These are phyloP conservation scores for Penicillium maclennaniae DNA, from an alignment of 495 filamentous ascomycete species.

Conservation along the genomic window DNA sequence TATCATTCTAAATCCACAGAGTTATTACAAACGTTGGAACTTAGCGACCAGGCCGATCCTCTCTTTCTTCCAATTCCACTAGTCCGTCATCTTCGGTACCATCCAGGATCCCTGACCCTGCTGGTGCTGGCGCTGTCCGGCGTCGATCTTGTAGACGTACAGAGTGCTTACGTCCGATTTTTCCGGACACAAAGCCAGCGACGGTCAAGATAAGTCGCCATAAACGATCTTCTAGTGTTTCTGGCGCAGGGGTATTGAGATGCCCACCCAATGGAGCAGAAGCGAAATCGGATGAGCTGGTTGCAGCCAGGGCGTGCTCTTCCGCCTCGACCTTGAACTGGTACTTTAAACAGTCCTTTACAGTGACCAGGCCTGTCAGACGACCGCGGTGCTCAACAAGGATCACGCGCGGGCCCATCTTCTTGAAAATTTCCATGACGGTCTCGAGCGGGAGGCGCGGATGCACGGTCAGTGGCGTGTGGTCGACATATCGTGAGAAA, in stretches of 20 bases:
- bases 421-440: slow-evolving; percentile 98
- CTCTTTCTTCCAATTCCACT: slow-evolving; percentile 59
- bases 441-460: slow-evolving; percentile 91
- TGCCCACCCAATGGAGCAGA: slow-evolving; percentile 30
- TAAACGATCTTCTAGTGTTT: slow-evolving; percentile 58
- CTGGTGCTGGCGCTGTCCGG: slow-evolving; percentile 40
- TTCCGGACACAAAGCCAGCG: slow-evolving; percentile 28
- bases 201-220: slow-evolving; percentile 61
- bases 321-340: slow-evolving; percentile 95
- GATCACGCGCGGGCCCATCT: slow-evolving; percentile 93
- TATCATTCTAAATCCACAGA: slow-evolving; percentile 13
- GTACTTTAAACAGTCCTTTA: slow-evolving; percentile 96
- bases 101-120: slow-evolving; percentile 55
- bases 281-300: slow-evolving; percentile 40
- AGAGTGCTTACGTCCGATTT: slow-evolving; percentile 8
- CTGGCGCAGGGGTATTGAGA: slow-evolving; percentile 19
- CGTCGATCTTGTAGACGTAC: slow-evolving; percentile 41
- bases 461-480: slow-evolving; percentile 87
- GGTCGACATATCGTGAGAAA: slow-evolving; percentile 84
- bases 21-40: neutral
- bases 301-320: slow-evolving; percentile 59
- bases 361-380: slow-evolving; percentile 81
- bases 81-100: slow-evolving; percentile 62
- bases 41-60: slow-evolving; percentile 14
- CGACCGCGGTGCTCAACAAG: slow-evolving; percentile 86